phyloP scores from a whole-genome alignment of 2,329 filamentous ascomycete species.

The Scytalidium lignicola region DNA sequence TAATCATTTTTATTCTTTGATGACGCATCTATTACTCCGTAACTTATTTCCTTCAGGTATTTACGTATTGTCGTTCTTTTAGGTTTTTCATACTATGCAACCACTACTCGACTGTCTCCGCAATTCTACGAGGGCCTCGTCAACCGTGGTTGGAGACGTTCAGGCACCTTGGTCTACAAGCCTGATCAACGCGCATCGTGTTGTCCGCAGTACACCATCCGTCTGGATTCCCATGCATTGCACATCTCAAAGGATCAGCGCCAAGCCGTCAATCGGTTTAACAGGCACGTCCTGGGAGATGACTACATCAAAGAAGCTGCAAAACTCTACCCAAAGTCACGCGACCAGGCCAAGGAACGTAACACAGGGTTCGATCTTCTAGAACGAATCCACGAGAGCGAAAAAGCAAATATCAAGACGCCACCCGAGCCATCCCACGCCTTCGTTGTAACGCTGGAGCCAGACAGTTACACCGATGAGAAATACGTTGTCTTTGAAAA shows the following conservation, averaged over 20 bases:
- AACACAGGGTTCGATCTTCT: conserved; percentile 63
- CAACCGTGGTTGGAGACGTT: conserved; percentile 74
- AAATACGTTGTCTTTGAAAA: conserved; percentile 70
- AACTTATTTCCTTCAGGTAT: conserved; percentile 2
- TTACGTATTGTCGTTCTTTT: conserved; percentile 13
- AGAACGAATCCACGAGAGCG: conserved; percentile 65
- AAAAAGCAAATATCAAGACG: conserved; percentile 38
- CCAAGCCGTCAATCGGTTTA: conserved; percentile 72
- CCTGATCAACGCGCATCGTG: conserved; percentile 76
- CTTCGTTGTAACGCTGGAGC: conserved; percentile 66
- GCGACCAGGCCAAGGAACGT: conserved; percentile 57
- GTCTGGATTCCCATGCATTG: conserved; percentile 61
- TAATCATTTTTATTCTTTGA: no score
- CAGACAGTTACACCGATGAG: conserved; percentile 66
- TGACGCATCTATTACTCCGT: no score
- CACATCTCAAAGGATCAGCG: conserved; percentile 67
- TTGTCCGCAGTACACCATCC: conserved; percentile 86
- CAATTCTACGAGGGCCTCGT: conserved; percentile 67
- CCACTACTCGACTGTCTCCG: conserved; percentile 54
- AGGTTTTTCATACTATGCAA: conserved; percentile 72
- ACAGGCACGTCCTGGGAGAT: conserved; percentile 64
- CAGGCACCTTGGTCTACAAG: conserved; percentile 66
- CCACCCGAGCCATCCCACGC: conserved; percentile 61
- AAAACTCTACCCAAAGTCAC: conserved; percentile 60
- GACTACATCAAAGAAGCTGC: conserved; percentile 60